Evolutionary conservation across 345 rosid genomes (phyloP).

Genomic region (Microthlaspi erraticum): DNA sequence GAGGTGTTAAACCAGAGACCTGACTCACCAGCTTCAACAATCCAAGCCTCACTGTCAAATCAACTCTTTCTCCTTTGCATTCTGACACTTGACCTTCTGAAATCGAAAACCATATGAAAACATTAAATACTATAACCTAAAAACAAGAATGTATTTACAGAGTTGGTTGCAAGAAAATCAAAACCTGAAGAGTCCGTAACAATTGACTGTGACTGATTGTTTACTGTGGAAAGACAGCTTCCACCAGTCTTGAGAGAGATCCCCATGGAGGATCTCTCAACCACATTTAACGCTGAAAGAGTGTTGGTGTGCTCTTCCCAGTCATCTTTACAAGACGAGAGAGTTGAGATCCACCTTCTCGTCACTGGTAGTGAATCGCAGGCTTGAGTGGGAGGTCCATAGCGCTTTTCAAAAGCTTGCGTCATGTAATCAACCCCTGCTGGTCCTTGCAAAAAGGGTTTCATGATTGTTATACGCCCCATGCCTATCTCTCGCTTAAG

Average conservation of each 20-base stretch:
- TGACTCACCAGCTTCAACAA: slow-evolving; percentile 72
- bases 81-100: slow-evolving; percentile 57
- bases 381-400: slow-evolving; percentile 63
- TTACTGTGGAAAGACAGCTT: slow-evolving; percentile 48
- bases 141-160: neutral
- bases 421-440: slow-evolving; percentile 79
- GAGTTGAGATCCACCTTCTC: slow-evolving; percentile 66
- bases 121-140: neutral
- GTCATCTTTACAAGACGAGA: slow-evolving; percentile 57
- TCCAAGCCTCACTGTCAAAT: slow-evolving; percentile 75
- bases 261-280: slow-evolving; percentile 53
- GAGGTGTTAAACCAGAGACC: slow-evolving; percentile 64
- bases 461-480: slow-evolving; percentile 76
- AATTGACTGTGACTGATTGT: slow-evolving; percentile 30
- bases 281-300: slow-evolving; percentile 52
- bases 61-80: slow-evolving; percentile 75
- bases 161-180: slow-evolving; percentile 9
- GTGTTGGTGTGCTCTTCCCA: slow-evolving; percentile 74
- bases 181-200: slow-evolving; percentile 51
- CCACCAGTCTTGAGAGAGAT: slow-evolving; percentile 84
- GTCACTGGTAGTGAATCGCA: slow-evolving; percentile 57
- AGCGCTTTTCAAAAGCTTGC: slow-evolving; percentile 61
- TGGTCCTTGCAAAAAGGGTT: slow-evolving; percentile 80
- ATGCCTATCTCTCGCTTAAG: slow-evolving; percentile 74
- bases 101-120: neutral